Percentiles rank a stretch among this genome's conserved stretches.
These are phyloP conservation scores for Blepharisma japonicum DNA, from an alignment of 73 alveolate species.

Conservation along the genomic window DNA sequence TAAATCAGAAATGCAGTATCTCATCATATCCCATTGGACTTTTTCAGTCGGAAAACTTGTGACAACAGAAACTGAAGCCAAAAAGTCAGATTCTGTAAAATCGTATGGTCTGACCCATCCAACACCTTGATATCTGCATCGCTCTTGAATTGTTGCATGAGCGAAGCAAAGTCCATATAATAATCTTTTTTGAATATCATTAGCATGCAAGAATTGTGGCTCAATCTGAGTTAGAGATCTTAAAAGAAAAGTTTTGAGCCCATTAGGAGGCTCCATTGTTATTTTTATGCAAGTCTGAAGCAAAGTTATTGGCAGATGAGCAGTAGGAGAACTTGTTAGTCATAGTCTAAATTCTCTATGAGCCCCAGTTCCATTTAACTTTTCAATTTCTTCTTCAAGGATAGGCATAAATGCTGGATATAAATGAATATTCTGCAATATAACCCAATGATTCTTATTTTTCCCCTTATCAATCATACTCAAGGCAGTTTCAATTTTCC, in stretches of 20 bases:
- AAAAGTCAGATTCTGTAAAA: slow-evolving; percentile 87
- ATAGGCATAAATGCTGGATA: slow-evolving; percentile 97
- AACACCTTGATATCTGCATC: slow-evolving; percentile 98
- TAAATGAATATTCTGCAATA: slow-evolving; percentile 97
- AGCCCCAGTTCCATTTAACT: slow-evolving; percentile 37
- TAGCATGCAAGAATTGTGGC: slow-evolving; percentile 92
- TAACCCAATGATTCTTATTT: slow-evolving; percentile 96
- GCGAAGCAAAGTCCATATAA: slow-evolving; percentile 98
- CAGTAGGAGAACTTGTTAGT: slow-evolving; percentile 96
- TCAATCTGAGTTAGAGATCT: slow-evolving; percentile 82
- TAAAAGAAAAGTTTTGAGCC: slow-evolving; percentile 66
- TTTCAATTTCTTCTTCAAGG: slow-evolving; percentile 79
- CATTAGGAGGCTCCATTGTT: slow-evolving; percentile 85
- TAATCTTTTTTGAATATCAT: slow-evolving; percentile 89
- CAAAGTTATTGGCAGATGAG: slow-evolving; percentile 78
- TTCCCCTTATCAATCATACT: slow-evolving; percentile 67
- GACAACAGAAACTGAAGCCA: slow-evolving; percentile 83
- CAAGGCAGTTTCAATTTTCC: slow-evolving; percentile 81
- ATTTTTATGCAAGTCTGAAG: slow-evolving; percentile 88
- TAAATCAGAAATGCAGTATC: slow-evolving; percentile 99
- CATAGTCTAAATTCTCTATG: slow-evolving; percentile 81
- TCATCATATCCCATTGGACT: slow-evolving; percentile 97
- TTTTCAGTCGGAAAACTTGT: slow-evolving; percentile 85
- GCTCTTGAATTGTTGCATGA: slow-evolving; percentile 99
- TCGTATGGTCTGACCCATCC: slow-evolving; percentile 96